Conservation (phyloP, 176 grass and related monocot genomes). For the Carex scoparia region DNA sequence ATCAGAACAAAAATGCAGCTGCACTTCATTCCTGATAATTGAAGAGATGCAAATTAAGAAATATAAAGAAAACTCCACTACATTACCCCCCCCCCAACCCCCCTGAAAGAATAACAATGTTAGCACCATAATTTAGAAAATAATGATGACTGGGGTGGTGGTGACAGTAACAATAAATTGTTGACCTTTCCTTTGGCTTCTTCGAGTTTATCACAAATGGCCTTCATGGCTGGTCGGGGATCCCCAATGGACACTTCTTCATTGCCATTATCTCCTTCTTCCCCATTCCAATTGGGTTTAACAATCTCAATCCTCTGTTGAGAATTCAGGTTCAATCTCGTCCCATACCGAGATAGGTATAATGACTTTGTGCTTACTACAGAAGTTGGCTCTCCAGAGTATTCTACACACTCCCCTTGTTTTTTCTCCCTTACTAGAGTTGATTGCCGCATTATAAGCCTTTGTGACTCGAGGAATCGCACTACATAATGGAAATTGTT, state of each 20-base stretch:
- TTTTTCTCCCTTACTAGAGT: slow-evolving; percentile 79
- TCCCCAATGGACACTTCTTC: slow-evolving; percentile 69
- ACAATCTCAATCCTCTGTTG: slow-evolving; percentile 92
- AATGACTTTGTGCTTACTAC: slow-evolving; percentile 75
- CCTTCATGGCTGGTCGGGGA: slow-evolving; percentile 87
- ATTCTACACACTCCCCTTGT: slow-evolving; percentile 35
- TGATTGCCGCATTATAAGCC: slow-evolving; percentile 73
- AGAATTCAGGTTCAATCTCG: slow-evolving; percentile 71
- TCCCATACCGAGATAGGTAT: slow-evolving; percentile 76
- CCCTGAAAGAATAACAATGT: neutral
- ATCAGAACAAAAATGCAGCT: slow-evolving; percentile 27
- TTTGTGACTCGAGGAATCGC: slow-evolving; percentile 61
- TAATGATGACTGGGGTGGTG: neutral
- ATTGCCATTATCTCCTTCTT: slow-evolving; percentile 42
- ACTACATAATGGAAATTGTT: slow-evolving; percentile 95
- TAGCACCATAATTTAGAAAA: neutral
- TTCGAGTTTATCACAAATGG: slow-evolving; percentile 94
- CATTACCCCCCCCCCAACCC: neutral
- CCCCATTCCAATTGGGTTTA: slow-evolving; percentile 51
- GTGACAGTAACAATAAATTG: neutral
- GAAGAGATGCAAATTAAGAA: neutral
- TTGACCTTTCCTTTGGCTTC: slow-evolving; percentile 62
- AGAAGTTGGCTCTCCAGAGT: slow-evolving; percentile 52
- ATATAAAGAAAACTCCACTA: neutral
- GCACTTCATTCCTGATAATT: neutral